Conservation (phyloP, 805 yeast genomes). For the Clavispora fructus region DNA sequence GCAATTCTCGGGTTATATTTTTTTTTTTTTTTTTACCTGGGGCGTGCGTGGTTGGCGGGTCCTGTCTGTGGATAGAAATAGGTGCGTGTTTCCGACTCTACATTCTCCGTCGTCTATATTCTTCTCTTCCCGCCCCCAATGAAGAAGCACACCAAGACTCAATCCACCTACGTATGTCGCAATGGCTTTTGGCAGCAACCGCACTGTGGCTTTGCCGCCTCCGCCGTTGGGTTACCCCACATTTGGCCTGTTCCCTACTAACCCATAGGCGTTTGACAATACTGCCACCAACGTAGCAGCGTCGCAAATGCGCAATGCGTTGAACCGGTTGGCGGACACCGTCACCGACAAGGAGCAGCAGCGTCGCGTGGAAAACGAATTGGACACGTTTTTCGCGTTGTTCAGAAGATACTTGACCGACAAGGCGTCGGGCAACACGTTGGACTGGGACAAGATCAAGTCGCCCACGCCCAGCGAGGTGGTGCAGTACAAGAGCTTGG, state of each 20-base stretch:
- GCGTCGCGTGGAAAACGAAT: constrained; percentile 72
- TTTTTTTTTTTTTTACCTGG: no score
- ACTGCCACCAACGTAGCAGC: constrained; percentile 95
- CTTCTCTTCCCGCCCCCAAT: constrained; percentile 2
- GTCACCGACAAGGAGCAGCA: constrained; percentile 48
- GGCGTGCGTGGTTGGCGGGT: not conserved
- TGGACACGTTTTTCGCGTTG: constrained; percentile 91
- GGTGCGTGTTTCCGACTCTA: not conserved
- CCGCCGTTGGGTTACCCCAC: not conserved
- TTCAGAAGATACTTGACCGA: constrained; percentile 90
- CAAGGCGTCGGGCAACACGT: constrained; percentile 76
- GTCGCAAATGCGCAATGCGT: constrained; percentile 94
- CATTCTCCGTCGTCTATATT: not conserved
- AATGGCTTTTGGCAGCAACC: no score
- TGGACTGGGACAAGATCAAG: constrained; percentile 94
- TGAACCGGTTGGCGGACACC: constrained; percentile 85
- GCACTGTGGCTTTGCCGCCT: no score
- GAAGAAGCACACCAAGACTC: constrained; percentile 65
- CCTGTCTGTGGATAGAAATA: not conserved
- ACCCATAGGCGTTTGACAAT: constrained; percentile 77
- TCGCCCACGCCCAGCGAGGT: constrained; percentile 90
- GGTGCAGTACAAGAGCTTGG: constrained; percentile 61
- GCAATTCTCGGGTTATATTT: not conserved
- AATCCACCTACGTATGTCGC: constrained; percentile 59
- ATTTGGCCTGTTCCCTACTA: constrained; percentile 9